Base-by-base conservation (phyloP, 2,329 filamentous ascomycete species). In the Dactylellina cionopaga region DNA sequence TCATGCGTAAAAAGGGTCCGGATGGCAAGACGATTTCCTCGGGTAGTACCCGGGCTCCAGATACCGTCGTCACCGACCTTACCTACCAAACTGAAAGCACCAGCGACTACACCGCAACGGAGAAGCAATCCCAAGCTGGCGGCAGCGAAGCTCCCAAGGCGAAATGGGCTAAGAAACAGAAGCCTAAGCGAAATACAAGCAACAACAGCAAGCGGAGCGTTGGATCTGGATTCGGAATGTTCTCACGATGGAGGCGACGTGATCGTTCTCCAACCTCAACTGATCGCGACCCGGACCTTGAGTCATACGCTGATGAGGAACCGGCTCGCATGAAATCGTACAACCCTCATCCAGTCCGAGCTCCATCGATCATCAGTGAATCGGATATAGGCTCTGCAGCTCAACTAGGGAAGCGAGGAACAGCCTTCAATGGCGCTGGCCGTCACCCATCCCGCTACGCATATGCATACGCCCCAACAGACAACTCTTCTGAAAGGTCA, bases 1-100 rank as follows among this genome's bases (percentile, higher is more conserved):
- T 99, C 1, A 82, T 99, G 46, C 87, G 95, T 41, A 90, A 93
- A 58, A 71, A 71, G 22, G 66, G 66, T 46, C 66, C 66, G 10
- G 92, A 90, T 78, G 93, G 92, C 0, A 71, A 71, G 58, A 71
- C 66, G 7, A 71, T 71, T 37, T 64, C 66, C 27, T 71, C 66
- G 66, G 66, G 66, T 71, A 71, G 66, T 51, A 71, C 66, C 11
- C 66, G 66, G 2, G 66, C 66, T 56, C 66, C 66, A 25, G 66
- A 71, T 17, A 71, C 66, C 19, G 66, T 71, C 31, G 66, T 71
- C 43, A 71, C 66, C 51, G 66, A 71, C 41, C 44, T 71, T 22
- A 71, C 66, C 24, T 71, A 71, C 17, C 66, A 71, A 29, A 71
- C 66, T 6, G 66, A 71, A 51, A 51, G 56, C 17, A 52, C 51